Percentiles rank a stretch among this genome's conserved stretches.
Evolutionary conservation across 768 basidiomycete species (phyloP).

Genomic region (Pulveroboletus sp.): DNA sequence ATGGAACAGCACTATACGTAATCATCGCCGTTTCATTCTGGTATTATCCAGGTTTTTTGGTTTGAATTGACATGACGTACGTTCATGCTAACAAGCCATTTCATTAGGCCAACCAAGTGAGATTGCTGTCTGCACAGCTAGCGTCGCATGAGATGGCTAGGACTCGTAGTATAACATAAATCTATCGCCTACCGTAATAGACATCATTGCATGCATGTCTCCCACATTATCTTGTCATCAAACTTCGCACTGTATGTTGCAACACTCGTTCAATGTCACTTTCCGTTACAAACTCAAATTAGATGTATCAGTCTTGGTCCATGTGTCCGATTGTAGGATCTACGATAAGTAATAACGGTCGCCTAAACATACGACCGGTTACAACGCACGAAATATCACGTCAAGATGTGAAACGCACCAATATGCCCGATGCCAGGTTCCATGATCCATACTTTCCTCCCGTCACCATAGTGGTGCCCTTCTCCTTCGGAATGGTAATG

Average conservation of each 20-base stretch:
- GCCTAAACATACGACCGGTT: conserved; percentile 20
- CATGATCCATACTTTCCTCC: conserved; percentile 74
- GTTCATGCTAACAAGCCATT: conserved; percentile 2
- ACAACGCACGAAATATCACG: not conserved
- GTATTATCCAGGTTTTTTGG: conserved; percentile 43
- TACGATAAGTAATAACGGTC: conserved; percentile 39
- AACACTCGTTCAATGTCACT: conserved; percentile 5
- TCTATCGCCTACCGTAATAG: conserved; percentile 5
- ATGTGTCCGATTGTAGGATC: conserved; percentile 8
- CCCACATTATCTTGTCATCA: conserved; percentile 1
- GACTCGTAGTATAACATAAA: not conserved
- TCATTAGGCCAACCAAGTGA: conserved; percentile 23
- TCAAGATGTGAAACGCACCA: conserved; percentile 39
- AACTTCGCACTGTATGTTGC: conserved; percentile 13
- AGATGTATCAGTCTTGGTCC: conserved; percentile 3
- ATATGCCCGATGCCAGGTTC: conserved; percentile 89
- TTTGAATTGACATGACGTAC: not conserved
- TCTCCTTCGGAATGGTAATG: conserved; percentile 46
- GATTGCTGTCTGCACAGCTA: conserved; percentile 12
- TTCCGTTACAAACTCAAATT: conserved; percentile 4
- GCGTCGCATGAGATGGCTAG: conserved; percentile 1
- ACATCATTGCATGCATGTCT: not conserved
- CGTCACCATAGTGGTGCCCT: conserved; percentile 39
- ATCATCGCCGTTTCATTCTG: conserved; percentile 70
- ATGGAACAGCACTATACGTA: conserved; percentile 52